These are phyloP conservation scores for Blastobotrys serpentis DNA, from an alignment of 1,139 yeast species.

Conservation along the genomic window DNA sequence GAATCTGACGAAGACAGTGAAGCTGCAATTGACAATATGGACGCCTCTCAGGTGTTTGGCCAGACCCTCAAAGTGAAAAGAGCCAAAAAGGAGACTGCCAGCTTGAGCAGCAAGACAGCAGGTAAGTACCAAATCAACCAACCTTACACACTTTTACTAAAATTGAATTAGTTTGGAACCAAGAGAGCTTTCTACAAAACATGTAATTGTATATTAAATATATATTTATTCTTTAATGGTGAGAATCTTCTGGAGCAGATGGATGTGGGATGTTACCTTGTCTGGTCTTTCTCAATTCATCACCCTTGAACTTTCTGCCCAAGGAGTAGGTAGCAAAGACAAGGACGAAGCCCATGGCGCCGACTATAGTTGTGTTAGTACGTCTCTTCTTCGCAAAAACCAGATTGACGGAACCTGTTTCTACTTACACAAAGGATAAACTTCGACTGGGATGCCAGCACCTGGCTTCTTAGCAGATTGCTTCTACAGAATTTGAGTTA, in stretches of 20 bases:
- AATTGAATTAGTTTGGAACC: slow-evolving; percentile 8
- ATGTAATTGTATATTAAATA: background rate
- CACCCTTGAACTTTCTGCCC: slow-evolving; percentile 30
- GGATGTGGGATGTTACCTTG: slow-evolving; percentile 26
- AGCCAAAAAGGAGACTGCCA: slow-evolving; percentile 22
- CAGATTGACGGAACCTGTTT: background rate
- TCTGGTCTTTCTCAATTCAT: slow-evolving; percentile 32
- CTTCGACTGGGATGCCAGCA: slow-evolving; percentile 32
- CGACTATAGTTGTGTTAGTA: slow-evolving; percentile 24
- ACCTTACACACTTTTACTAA: background rate
- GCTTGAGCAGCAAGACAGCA: slow-evolving; percentile 21
- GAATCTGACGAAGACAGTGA: slow-evolving; percentile 36
- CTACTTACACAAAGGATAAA: slow-evolving; percentile 35
- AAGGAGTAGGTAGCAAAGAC: slow-evolving; percentile 30
- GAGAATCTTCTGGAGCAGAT: slow-evolving; percentile 7
- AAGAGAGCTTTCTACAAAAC: background rate
- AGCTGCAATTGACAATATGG: slow-evolving; percentile 41
- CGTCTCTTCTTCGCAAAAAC: background rate
- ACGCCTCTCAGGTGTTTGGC: slow-evolving; percentile 35
- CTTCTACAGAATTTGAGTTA: background rate
- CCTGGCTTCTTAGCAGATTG: slow-evolving; percentile 6
- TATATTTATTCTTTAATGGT: slow-evolving; percentile 5
- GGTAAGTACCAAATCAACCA: slow-evolving; percentile 19
- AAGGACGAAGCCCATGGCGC: slow-evolving; percentile 34
- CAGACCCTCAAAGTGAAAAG: slow-evolving; percentile 31